These are phyloP conservation scores for Aspergillus pseudoterreus DNA, from an alignment of 2,329 filamentous ascomycete genomes.

Conservation along the genomic window DNA sequence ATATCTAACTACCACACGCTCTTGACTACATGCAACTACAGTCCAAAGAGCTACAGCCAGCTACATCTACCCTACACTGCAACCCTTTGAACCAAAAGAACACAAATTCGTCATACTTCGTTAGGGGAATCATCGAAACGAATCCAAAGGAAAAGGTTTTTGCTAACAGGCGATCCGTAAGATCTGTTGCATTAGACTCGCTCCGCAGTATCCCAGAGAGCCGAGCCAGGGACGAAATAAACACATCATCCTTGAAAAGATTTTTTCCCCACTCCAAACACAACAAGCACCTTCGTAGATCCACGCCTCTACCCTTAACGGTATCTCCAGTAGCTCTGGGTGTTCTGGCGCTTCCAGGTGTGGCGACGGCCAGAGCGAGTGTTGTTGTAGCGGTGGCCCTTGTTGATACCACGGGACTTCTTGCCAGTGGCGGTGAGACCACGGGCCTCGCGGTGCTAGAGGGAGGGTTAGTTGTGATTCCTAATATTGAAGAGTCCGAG, in stretches of 20 bases:
- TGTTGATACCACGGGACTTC: constrained; percentile 99
- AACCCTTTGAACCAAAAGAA: constrained; percentile 13
- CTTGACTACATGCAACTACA: not conserved
- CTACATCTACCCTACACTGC: not conserved
- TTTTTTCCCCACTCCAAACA: constrained; percentile 27
- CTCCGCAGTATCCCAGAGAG: constrained; percentile 25
- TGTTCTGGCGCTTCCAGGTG: constrained; percentile 99
- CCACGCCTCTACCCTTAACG: constrained; percentile 53
- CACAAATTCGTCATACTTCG: constrained; percentile 34
- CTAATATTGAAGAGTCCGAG: no score
- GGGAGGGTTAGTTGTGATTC: not conserved
- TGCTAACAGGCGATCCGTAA: constrained; percentile 35
- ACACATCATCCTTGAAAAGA: constrained; percentile 34
- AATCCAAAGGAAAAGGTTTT: constrained; percentile 31
- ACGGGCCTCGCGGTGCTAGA: constrained; percentile 88
- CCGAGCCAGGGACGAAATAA: constrained; percentile 32
- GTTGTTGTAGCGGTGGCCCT: constrained; percentile 99
- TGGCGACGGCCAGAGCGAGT: constrained; percentile 95
- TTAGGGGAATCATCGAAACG: constrained; percentile 29
- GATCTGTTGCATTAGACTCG: constrained; percentile 36
- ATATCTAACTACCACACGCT: no score
- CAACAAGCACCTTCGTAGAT: constrained; percentile 16
- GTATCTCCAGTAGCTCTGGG: constrained; percentile 97
- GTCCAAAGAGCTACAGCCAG: not conserved
- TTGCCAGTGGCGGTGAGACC: constrained; percentile 98